Conservation (phyloP, 768 basidiomycete species). For the Amanita muscaria region DNA sequence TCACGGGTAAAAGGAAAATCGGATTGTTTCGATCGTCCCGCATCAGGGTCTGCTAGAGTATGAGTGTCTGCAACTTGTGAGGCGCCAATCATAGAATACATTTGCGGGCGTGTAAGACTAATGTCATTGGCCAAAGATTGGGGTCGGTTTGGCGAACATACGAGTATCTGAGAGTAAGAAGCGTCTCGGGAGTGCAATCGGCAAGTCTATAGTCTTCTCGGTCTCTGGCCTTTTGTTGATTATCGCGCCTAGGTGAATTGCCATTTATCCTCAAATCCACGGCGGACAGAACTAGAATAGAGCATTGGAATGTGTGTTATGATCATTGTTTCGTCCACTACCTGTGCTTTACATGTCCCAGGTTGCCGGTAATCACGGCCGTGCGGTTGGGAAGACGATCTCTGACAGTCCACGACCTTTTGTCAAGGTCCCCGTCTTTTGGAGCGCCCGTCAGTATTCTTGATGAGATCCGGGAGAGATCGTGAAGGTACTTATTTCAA, state of each 20-base stretch:
- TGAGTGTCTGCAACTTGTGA: not conserved
- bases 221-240: not conserved
- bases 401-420: constrained; percentile 58
- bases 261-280: constrained; percentile 58
- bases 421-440: constrained; percentile 77
- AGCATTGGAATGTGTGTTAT: constrained; percentile 85
- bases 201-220: constrained; percentile 24
- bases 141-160: constrained; percentile 70
- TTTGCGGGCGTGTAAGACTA: constrained; percentile 72
- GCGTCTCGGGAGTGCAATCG: constrained; percentile 48
- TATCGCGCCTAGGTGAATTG: constrained; percentile 56
- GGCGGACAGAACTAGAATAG: constrained; percentile 55
- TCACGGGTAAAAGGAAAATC: constrained; percentile 79
- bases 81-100: constrained; percentile 29
- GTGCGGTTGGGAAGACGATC: constrained; percentile 75
- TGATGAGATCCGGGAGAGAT: too few relatives aligned
- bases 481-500: not conserved
- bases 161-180: constrained; percentile 54
- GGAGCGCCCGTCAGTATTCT: constrained; percentile 81
- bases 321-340: not conserved
- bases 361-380: constrained; percentile 83
- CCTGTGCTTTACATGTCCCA: constrained; percentile 16
- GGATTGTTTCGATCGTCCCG: constrained; percentile 70
- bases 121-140: constrained; percentile 85
- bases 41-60: constrained; percentile 45